These are phyloP conservation scores for Otatea glauca DNA, from an alignment of 176 grass and related monocot genomes.

Conservation along the genomic window DNA sequence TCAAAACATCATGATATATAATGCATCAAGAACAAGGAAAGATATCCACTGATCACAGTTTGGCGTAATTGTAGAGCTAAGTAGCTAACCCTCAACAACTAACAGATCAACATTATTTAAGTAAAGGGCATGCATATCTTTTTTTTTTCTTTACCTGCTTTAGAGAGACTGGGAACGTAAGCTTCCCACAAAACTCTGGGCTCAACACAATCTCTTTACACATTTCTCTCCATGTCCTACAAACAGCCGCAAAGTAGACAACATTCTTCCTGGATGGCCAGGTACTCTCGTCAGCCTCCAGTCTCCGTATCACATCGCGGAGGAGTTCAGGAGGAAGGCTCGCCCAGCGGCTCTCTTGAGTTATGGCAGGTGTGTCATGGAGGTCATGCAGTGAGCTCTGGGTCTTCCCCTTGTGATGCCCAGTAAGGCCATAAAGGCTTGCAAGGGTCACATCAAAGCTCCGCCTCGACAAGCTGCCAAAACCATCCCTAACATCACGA, in stretches of 20 bases:
- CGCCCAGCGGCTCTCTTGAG: constrained; percentile 80
- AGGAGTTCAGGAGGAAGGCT: constrained; percentile 92
- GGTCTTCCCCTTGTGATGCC: constrained; percentile 62
- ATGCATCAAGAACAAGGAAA: constrained; percentile 32
- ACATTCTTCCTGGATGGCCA: constrained; percentile 92
- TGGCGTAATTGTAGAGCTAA: background rate
- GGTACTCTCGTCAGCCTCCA: constrained; percentile 77
- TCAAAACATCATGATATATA: constrained; percentile 36
- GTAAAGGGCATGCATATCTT: background rate
- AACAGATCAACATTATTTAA: constrained; percentile 5
- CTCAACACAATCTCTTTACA: constrained; percentile 93
- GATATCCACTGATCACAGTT: background rate
- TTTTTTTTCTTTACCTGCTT: constrained; percentile 74
- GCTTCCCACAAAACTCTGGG: constrained; percentile 87
- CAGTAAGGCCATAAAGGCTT: constrained; percentile 71
- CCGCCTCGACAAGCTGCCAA: constrained; percentile 80
- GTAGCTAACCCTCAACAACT: background rate
- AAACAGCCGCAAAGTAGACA: constrained; percentile 87
- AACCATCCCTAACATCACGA: constrained; percentile 86
- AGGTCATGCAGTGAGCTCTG: constrained; percentile 69
- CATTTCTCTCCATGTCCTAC: constrained; percentile 96
- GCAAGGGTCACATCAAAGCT: constrained; percentile 91
- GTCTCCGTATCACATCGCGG: constrained; percentile 74
- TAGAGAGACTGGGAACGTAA: constrained; percentile 92
- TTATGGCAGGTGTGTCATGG: constrained; percentile 50